Evolutionary conservation across 2,329 filamentous ascomycete genomes (phyloP), one percentile per base, ranked within the genome.

Genomic region (Aspergillus fijiensis): DNA sequence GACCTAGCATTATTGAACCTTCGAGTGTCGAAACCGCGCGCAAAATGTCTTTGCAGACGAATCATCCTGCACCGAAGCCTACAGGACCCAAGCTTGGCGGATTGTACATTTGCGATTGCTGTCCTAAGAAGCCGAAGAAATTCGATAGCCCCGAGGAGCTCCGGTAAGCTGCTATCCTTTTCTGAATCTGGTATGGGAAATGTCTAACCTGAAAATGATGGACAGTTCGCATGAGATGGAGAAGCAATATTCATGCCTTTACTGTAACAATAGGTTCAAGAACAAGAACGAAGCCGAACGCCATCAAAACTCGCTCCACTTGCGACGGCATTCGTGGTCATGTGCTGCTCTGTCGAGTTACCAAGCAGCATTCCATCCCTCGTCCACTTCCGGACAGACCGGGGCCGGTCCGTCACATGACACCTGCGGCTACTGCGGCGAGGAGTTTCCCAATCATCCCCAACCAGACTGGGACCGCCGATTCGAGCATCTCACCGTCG

Each of bases 221-320:
- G 5, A 19, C 71, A 97, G 94, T 65, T 81, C 88, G 49, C 94
- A 98, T 74, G 91, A 95, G 76, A 88, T 91, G 72, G 95, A 98
- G 77, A 98, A 98, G 77, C 94, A 98, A 77, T 98, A 97, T 75
- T 91, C 91, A 63, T 98, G 94, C 76, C 85, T 87, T 29, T 98
- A 91, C 74, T 98, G 94, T 75, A 90, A 90, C 48, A 97, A 97
- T 74, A 88, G 94, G 11, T 98, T 98, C 82, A 98, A 98, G 79
- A 98, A 98, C 80, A 98, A 98, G 79, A 98, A 98, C 70, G 95
- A 98, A 79, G 93, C 93, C 2, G 94, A 98, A 76, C 87, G 95
- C 33, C 94, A 98, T 74, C 93, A 96, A 72, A 98, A 97, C 71
- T 96, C 93, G 14, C 85, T 98, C 11, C 94, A 98, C 75, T 84